Percentiles rank a stretch among this genome's conserved stretches.
Evolutionary conservation across 1,139 yeast genomes (phyloP).

Genomic region (Taphrina confusa): DNA sequence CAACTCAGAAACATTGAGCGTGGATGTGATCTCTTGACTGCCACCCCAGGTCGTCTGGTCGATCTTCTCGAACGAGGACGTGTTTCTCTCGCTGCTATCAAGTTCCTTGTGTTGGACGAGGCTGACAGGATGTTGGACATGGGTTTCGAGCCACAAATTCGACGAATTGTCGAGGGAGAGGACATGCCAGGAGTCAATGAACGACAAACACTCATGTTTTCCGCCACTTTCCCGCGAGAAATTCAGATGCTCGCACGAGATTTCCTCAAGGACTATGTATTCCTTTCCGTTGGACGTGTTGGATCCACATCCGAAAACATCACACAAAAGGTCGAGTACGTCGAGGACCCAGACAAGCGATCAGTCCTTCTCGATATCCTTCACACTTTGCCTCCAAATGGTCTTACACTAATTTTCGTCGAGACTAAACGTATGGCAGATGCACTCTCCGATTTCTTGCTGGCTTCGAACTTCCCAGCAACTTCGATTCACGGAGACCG

Average conservation of each 20-base stretch:
- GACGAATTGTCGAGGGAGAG: conserved; percentile 96
- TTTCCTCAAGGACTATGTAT: conserved; percentile 91
- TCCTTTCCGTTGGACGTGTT: conserved; percentile 96
- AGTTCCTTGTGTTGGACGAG: conserved; percentile 93
- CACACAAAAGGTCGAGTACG: conserved; percentile 88
- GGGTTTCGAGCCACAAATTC: conserved; percentile 99
- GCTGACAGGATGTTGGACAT: conserved; percentile 99
- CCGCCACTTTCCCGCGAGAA: conserved; percentile 98
- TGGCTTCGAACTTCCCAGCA: conserved; percentile 88
- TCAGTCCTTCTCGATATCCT: conserved; percentile 87
- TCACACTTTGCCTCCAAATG: conserved; percentile 67
- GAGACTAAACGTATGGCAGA: conserved; percentile 99
- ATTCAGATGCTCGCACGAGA: conserved; percentile 96
- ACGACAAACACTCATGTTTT: conserved; percentile 97
- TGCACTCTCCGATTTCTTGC: conserved; percentile 85
- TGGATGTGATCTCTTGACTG: conserved; percentile 94
- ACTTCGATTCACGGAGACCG: conserved; percentile 99
- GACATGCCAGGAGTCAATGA: conserved; percentile 90
- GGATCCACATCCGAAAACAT: conserved; percentile 98
- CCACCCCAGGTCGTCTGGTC: conserved; percentile 98
- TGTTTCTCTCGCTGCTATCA: conserved; percentile 84
- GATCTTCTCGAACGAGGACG: conserved; percentile 94
- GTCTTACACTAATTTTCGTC: conserved; percentile 89
- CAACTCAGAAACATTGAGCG: conserved; percentile 88
- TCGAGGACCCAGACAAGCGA: conserved; percentile 93